Base-by-base conservation (phyloP, 2,329 filamentous ascomycete genomes). In the Phyllosticta citrichinensis region DNA sequence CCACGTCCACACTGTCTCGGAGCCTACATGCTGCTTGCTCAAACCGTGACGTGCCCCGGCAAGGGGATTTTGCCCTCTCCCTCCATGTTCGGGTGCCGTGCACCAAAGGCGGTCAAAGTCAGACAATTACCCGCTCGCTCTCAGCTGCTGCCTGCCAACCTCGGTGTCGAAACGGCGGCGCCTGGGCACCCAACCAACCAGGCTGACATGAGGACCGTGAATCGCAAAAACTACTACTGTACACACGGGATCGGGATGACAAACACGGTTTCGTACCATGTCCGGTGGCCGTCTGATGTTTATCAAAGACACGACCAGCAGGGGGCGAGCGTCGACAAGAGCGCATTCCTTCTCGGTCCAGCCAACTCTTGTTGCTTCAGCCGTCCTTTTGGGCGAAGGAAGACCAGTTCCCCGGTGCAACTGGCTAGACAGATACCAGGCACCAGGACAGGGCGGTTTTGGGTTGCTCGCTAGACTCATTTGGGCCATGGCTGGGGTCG, bases 31-130 rank as follows among this genome's bases (percentile, higher is more conserved):
- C 22, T 25, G 51, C 58, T 50, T 12, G 58, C 58, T 35, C 52
- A 56, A 52, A 52, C 8, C n/a, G 17, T 52, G 50, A 22, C 17
- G 50, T 25, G 22, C 22, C 22, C 22, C 53, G 35, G 58, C 55
- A 61, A 61, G 58, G 58, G 47, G 55, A 57, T 47, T 27, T 47
- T n/a, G 24, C 22, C 22, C 22, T 22, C 22, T 22, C 22, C 22
- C 22, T 22, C 22, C 22, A 22, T 22, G 2, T 22, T 22, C 22
- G 20, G 53, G 35, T 55, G 58, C 58, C 27, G 58, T 61, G 58
- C 47, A 53, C 52, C 58, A 52, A 57, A 57, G 55, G 54, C 58
- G 58, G 58, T 61, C 53, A 61, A 50, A 22, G 53, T 55, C 58
- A 56, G 52, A 55, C 52, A 22, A 22, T 22, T 22, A 22, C 14